Conservation (phyloP, 768 basidiomycete species). For the Inosperma sp. region DNA sequence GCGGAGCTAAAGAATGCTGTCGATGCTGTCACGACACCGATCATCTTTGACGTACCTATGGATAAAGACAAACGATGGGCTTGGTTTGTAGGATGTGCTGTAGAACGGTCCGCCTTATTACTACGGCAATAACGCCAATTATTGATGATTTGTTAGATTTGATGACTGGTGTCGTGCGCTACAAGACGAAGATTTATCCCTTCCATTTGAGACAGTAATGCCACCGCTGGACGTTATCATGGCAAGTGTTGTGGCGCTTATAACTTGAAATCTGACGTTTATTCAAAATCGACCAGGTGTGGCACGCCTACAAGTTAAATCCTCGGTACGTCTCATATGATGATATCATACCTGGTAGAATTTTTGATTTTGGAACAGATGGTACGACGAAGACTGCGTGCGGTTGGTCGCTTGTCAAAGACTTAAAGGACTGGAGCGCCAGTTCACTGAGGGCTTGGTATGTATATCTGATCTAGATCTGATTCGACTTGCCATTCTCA, state of each 20-base stretch:
- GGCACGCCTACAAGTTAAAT: constrained; percentile 37
- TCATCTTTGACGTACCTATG: constrained; percentile 14
- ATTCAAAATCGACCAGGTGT: constrained; percentile 21
- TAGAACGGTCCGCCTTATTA: constrained; percentile 28
- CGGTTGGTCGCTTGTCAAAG: constrained; percentile 20
- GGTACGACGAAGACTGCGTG: constrained; percentile 32
- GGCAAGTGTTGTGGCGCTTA: constrained; percentile 18
- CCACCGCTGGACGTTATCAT: constrained; percentile 38
- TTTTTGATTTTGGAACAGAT: constrained; percentile 15
- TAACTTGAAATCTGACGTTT: not conserved
- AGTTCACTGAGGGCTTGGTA: constrained; percentile 20
- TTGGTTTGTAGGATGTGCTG: constrained; percentile 36
- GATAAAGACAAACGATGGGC: constrained; percentile 30
- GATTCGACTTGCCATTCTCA: not conserved
- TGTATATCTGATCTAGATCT: not conserved
- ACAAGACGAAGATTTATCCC: constrained; percentile 8
- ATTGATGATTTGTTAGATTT: constrained; percentile 22
- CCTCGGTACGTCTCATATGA: constrained; percentile 17
- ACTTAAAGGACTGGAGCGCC: constrained; percentile 21
- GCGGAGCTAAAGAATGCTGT: constrained; percentile 25
- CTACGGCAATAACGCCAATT: not conserved
- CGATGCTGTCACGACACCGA: constrained; percentile 10
- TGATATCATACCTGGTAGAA: not conserved
- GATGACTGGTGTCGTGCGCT: constrained; percentile 25
- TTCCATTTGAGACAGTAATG: constrained; percentile 17